These are phyloP conservation scores for Blattamonas nauphoetae DNA, from an alignment of 78 protist species.

Conservation along the genomic window DNA sequence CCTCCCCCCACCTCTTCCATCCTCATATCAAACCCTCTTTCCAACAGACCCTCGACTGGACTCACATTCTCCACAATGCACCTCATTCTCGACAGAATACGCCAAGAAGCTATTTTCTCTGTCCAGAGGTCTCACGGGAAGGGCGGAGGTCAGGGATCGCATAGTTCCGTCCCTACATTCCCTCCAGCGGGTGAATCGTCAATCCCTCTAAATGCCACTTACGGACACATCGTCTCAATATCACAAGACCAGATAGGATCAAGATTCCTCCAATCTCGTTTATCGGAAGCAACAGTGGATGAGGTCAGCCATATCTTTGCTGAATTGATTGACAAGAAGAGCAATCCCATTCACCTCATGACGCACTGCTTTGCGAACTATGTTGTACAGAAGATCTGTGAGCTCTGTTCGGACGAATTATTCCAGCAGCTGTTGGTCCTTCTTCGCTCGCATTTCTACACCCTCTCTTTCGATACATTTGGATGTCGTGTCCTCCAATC, in stretches of 20 bases:
- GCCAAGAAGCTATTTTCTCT: too few species aligned
- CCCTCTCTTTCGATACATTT: not conserved
- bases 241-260: constrained; percentile 20
- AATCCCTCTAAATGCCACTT: too few species aligned
- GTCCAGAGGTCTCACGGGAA: too few species aligned
- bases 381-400: constrained; percentile 22
- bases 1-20: too few species aligned
- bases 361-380: constrained; percentile 26
- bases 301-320: not conserved
- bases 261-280: constrained; percentile 9
- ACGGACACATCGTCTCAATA: too few species aligned
- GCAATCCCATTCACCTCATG: not conserved
- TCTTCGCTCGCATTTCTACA: not conserved
- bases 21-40: too few species aligned
- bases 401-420: not conserved
- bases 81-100: too few species aligned
- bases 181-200: too few species aligned
- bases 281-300: not conserved
- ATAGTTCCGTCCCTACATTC: too few species aligned
- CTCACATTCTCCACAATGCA: too few species aligned
- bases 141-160: too few species aligned
- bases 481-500: constrained; percentile 16
- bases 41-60: too few species aligned
- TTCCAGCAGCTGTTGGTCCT: not conserved
- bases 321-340: not conserved